phyloP scores from a whole-genome alignment of 1,284 basidiomycete genomes.

The Lignosus rhinocerotis region DNA sequence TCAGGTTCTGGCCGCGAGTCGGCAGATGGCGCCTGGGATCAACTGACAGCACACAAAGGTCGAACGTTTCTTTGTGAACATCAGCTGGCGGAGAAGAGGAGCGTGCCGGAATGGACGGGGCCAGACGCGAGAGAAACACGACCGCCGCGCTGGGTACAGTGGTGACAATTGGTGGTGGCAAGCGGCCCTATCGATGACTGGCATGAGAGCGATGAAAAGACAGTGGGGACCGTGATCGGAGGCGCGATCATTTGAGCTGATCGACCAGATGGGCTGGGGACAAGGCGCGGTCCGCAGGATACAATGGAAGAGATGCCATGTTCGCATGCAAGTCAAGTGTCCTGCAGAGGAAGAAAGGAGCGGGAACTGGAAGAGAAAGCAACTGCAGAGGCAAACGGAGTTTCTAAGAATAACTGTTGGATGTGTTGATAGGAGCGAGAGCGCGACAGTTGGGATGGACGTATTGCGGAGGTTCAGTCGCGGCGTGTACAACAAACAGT shows the following conservation, averaged over 20 bases:
- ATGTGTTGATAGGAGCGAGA: background rate
- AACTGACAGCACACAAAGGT: background rate
- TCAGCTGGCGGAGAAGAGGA: conserved; percentile 2
- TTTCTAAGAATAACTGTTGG: conserved; percentile 7
- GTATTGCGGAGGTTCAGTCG: conserved; percentile 11
- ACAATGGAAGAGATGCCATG: conserved; percentile 3
- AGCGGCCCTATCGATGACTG: conserved; percentile 9
- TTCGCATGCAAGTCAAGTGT: conserved; percentile 9
- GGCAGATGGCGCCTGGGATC: background rate
- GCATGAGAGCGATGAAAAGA: conserved; percentile 6
- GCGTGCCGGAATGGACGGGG: background rate
- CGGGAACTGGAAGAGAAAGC: background rate
- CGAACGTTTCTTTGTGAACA: background rate
- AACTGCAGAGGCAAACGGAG: background rate
- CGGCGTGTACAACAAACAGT: background rate
- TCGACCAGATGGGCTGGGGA: conserved; percentile 1
- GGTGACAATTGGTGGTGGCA: conserved; percentile 3
- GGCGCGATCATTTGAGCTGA: conserved; percentile 9
- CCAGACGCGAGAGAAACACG: background rate
- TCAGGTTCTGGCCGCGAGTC: background rate
- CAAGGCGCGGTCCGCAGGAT: conserved; percentile 13
- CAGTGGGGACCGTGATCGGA: background rate
- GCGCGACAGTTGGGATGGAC: background rate
- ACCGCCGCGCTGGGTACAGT: background rate
- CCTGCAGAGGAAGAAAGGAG: background rate